These are phyloP conservation scores for Cantharellus anzutake DNA, from an alignment of 768 basidiomycete genomes.

Conservation along the genomic window DNA sequence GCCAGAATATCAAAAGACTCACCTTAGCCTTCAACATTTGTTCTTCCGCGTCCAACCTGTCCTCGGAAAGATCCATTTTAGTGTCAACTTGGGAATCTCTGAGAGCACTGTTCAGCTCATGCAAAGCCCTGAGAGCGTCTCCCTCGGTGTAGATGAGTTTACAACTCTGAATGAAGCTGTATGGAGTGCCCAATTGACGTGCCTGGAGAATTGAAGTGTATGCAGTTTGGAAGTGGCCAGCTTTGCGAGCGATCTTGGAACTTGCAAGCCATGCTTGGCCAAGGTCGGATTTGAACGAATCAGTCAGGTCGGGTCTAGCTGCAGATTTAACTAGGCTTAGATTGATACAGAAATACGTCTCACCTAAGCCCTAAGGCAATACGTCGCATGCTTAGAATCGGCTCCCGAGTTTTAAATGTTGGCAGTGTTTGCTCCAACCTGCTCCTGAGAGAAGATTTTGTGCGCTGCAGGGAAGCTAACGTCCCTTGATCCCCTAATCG, in stretches of 20 bases:
- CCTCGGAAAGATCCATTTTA: slow-evolving; percentile 21
- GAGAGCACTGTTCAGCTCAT: slow-evolving; percentile 61
- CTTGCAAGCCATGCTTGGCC: slow-evolving; percentile 79
- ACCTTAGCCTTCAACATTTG: slow-evolving; percentile 49
- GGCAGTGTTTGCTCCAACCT: slow-evolving; percentile 68
- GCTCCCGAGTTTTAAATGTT: slow-evolving; percentile 74
- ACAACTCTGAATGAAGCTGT: slow-evolving; percentile 77
- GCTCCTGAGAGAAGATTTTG: slow-evolving; percentile 23
- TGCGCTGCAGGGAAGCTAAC: not conserved
- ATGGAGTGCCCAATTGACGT: slow-evolving; percentile 45
- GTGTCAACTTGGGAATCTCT: not conserved
- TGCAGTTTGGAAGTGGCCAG: slow-evolving; percentile 88
- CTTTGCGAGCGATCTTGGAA: slow-evolving; percentile 92
- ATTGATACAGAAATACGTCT: slow-evolving; percentile 10
- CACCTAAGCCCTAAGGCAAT: slow-evolving; percentile 64
- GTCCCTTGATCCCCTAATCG: not conserved
- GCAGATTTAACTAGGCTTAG: not conserved
- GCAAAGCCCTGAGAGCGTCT: slow-evolving; percentile 67
- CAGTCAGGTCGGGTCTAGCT: not conserved
- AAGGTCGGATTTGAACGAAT: slow-evolving; percentile 26
- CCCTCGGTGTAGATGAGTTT: slow-evolving; percentile 66
- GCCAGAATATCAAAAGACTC: slow-evolving; percentile 4
- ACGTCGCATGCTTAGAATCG: slow-evolving; percentile 73
- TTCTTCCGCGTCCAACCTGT: slow-evolving; percentile 28
- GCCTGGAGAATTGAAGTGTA: slow-evolving; percentile 93